Evolutionary conservation across 2,329 filamentous ascomycete genomes (phyloP).

Genomic region (Cladophialophora yegresii): DNA sequence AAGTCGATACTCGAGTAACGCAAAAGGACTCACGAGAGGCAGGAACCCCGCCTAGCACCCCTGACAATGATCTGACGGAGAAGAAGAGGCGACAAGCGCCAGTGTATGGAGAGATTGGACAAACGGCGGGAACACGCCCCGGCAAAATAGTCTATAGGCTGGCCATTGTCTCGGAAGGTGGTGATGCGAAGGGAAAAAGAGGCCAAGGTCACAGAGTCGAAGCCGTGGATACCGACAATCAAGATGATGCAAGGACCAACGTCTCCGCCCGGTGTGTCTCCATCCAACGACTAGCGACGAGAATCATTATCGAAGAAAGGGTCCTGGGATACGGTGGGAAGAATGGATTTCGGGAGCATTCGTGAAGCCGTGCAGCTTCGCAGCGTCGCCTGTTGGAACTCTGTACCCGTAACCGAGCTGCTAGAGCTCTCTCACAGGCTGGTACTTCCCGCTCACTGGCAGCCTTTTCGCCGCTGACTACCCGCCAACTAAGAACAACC

Average conservation of each 20-base stretch:
- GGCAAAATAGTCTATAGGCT: slow-evolving; percentile 29
- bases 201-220: slow-evolving; percentile 25
- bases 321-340: slow-evolving; percentile 12
- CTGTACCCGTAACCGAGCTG: slow-evolving; percentile 20
- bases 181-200: slow-evolving; percentile 26
- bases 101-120: slow-evolving; percentile 33
- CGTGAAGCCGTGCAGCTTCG: slow-evolving; percentile 4
- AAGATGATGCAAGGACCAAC: slow-evolving; percentile 28
- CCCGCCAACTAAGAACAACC: slow-evolving; percentile 9
- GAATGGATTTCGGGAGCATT: not conserved
- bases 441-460: slow-evolving; percentile 1
- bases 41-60: slow-evolving; percentile 16
- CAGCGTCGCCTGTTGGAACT: not conserved
- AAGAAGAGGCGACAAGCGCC: slow-evolving; percentile 37
- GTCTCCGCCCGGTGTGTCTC: slow-evolving; percentile 19
- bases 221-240: slow-evolving; percentile 22
- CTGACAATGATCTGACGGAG: slow-evolving; percentile 16
- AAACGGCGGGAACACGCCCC: slow-evolving; percentile 24
- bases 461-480: slow-evolving; percentile 7
- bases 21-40: slow-evolving; percentile 22
- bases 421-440: slow-evolving; percentile 1
- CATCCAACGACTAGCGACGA: slow-evolving; percentile 26
- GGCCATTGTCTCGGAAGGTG: slow-evolving; percentile 24
- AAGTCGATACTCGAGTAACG: slow-evolving; percentile 17
- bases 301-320: slow-evolving; percentile 10